Conservation (phyloP, 2,329 filamentous ascomycete species). For the Trichophyton rubrum region DNA sequence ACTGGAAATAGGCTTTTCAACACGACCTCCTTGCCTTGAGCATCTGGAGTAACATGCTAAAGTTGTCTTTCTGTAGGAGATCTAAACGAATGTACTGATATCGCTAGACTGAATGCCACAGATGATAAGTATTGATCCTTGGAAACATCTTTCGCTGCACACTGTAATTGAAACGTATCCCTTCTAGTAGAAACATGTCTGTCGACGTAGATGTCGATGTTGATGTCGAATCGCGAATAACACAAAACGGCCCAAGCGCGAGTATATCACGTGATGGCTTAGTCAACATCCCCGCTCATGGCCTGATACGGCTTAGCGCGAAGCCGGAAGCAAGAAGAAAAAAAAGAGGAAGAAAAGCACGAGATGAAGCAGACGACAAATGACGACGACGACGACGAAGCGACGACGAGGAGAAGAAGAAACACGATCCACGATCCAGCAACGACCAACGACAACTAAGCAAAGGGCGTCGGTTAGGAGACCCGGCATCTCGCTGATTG, state of each 20-base stretch:
- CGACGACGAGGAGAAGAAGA: neutral
- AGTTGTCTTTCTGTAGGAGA: too few relatives aligned
- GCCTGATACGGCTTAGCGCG: neutral
- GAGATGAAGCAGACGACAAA: neutral
- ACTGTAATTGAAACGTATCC: too few relatives aligned
- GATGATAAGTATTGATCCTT: too few relatives aligned
- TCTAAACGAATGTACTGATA: too few relatives aligned
- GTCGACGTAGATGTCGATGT: neutral
- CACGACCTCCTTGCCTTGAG: slow-evolving; percentile 4
- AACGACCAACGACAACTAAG: neutral
- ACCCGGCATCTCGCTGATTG: neutral
- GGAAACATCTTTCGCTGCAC: too few relatives aligned
- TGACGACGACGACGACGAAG: neutral
- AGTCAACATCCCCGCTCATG: neutral
- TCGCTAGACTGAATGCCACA: too few relatives aligned
- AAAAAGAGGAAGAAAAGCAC: neutral
- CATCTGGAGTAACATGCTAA: too few relatives aligned
- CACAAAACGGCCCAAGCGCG: too few relatives aligned
- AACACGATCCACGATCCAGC: neutral
- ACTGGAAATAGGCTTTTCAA: slow-evolving; percentile 47
- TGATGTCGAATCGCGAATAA: neutral
- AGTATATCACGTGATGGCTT: neutral
- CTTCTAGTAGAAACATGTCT: too few relatives aligned
- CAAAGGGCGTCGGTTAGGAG: neutral
- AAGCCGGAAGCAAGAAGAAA: neutral